Evolutionary conservation across 371 early-diverging fungal species (phyloP), one percentile per base, ranked within the genome.

Genomic region (Mortierella sp.): DNA sequence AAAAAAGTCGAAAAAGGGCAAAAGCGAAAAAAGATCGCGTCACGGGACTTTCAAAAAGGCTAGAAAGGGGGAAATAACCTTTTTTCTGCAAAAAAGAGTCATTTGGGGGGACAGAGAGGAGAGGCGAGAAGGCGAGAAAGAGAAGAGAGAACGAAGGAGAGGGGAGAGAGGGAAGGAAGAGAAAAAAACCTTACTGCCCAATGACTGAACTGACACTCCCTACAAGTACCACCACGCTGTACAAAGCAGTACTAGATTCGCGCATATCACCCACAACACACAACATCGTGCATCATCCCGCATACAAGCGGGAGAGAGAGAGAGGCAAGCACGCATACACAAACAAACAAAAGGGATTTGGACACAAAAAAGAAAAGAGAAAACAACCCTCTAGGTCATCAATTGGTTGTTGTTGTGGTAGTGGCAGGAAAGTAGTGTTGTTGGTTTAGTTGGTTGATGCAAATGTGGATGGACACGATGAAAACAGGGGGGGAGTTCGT

Each of bases 91-190:
- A 34, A 61, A 61, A 61, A 61, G 61, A 61, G 61, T 61, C 61
- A 61, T 61, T 61, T 39, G 61, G 19, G 37, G 24, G 16, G 24
- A 45, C 22, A 39, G 45, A 34, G 26, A 40, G 48, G 68, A 16
- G 48, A n/a, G 61, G 61, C 61, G 61, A 61, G 61, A 61, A 61
- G 61, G 61, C 58, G 61, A 61, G 47, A 47, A 22, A 39, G 10
- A 26, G 24, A 50, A 4, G 52, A n/a, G 39, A 40, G 19, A 37
- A 24, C 26, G 64, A 24, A 31, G 31, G 26, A 7, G 0, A 61
- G 66, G 10, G 66, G 10, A 66, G 66, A 24, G 66, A 7, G 29
- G 37, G 22, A 13, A 39, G 24, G 11, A 22, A 31, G 43, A 65
- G 41, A 64, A 26, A 11, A 31, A 66, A 66, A 29, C 31, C 44